Evolutionary conservation across 2,329 filamentous ascomycete species (phyloP), one percentile per base, ranked within the genome.

Genomic region (Septoria petroselini): DNA sequence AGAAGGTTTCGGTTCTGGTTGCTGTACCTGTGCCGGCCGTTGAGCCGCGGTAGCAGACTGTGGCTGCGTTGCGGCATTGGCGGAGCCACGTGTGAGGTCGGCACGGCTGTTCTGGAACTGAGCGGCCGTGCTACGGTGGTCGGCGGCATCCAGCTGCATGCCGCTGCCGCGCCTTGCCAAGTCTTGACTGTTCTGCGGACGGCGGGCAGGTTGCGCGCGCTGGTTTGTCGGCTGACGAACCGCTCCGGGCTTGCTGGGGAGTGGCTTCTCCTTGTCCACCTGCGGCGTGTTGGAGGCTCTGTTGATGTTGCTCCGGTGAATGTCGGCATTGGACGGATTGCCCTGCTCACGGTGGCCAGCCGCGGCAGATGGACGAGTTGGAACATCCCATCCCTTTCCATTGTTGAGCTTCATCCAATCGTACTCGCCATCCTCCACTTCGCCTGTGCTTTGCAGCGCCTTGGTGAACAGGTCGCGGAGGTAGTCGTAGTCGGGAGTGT

Each of bases 361-460:
- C 88, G 77, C 70, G 87, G 85, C 63, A 17, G 81, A 81, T 41
- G 81, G 76, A 65, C 85, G 82, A 53, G 78, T 75, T 67, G 86
- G 86, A 70, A 84, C 82, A 73, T 95, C 89, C 88, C 88, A 95
- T 57, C 90, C 90, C 73, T 95, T 93, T 62, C 85, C 85, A 73
- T 90, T 88, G 76, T 89, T 93, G 62, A 95, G 79, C 79, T 95
- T 96, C 89, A 97, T 95, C 93, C 93, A 98, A 75, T 98, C 93
- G 71, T 97, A 98, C 70, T 97, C 91, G 66, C 93, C 93, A 71
- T 98, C 93, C 69, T 97, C 93, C 7, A 96, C 85, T 64, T 95
- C 91, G 48, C 91, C 91, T 1, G 87, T 86, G 69, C 90, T 91
- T 80, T 96, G 95, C 58, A 97, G 80, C 15, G 91, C 89, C 72